Conservation (phyloP, 352 stramenopile species). For the Pythium phragmitis region DNA sequence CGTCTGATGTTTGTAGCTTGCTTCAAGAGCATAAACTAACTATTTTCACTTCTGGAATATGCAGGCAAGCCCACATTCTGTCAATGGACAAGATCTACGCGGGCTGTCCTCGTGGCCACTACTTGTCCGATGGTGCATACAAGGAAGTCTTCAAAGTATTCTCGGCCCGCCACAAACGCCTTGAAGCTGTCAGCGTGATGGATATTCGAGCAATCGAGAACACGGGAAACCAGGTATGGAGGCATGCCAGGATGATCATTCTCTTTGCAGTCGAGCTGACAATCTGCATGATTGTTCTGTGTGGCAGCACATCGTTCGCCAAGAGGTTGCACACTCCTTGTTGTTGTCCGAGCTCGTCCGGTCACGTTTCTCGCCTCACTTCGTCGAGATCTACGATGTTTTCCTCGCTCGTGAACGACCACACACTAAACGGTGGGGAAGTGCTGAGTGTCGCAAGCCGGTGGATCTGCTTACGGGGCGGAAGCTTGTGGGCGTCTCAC, state of each 20-base stretch:
- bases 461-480: constrained; percentile 47
- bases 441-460: constrained; percentile 57
- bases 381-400: constrained; percentile 90
- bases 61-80: constrained; percentile 41
- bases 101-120: constrained; percentile 63
- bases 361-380: constrained; percentile 92
- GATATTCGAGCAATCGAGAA: constrained; percentile 89
- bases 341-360: constrained; percentile 90
- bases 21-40: not conserved
- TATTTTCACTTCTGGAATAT: constrained; percentile 14
- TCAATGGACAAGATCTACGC: constrained; percentile 49
- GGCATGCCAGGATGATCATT: not conserved
- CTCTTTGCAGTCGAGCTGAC: not conserved
- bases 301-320: constrained; percentile 74
- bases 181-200: constrained; percentile 90
- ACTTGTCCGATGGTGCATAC: constrained; percentile 81
- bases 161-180: constrained; percentile 44
- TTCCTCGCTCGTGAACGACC: constrained; percentile 85
- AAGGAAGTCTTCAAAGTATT: constrained; percentile 90
- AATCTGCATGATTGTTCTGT: not conserved
- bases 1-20: not conserved
- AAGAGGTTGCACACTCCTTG: constrained; percentile 94
- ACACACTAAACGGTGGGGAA: constrained; percentile 56
- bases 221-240: constrained; percentile 83
- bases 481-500: constrained; percentile 18